Evolutionary conservation across 1,139 yeast genomes (phyloP), one percentile per base, ranked within the genome.

Genomic region (Hyphopichia wangnamkhiaoensis): DNA sequence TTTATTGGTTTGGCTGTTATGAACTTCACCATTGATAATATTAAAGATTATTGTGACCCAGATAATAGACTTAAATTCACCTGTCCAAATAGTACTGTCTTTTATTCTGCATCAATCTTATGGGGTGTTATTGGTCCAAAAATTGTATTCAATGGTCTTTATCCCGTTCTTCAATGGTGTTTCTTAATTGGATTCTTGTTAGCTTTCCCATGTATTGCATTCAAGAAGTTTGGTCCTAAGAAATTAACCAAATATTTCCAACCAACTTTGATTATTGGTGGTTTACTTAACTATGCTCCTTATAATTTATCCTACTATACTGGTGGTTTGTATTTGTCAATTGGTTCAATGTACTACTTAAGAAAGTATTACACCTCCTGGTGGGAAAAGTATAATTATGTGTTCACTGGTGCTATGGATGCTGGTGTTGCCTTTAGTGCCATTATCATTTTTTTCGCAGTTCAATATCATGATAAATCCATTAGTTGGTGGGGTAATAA

Each of bases 91-190:
- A 63, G 72, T 14, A 64, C 60, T 31, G 73, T 78, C 0, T 79
- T 65, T 56, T 81, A 69, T 58, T 61, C 75, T 38, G 79, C 87
- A 6, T 73, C 82, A 3, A 72, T 82, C 28, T 67, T 79, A 34
- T 83, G 88, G 88, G 87, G 87, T 44, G 78, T 77, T 36, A 79
- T 83, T 50, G 89, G 88, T 19, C 90, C 90, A 18, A 66, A 74
- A 52, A 68, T 77, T 37, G 74, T 80, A 17, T 80, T 82, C 50
- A 57, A 58, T 41, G 70, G 68, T 1, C 51, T 74, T 27, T 76
- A 77, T 48, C 82, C 82, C 25, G 53, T 64, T 25, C 57, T 77
- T 54, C 63, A 66, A 49, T 76, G 63, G 62, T 70, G 78, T 44
- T 80, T 80, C 71, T 63, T 79, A 42, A 69, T 79, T 41, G 85